phyloP scores from a whole-genome alignment of 768 basidiomycete genomes.

The Favolaschia claudopus region DNA sequence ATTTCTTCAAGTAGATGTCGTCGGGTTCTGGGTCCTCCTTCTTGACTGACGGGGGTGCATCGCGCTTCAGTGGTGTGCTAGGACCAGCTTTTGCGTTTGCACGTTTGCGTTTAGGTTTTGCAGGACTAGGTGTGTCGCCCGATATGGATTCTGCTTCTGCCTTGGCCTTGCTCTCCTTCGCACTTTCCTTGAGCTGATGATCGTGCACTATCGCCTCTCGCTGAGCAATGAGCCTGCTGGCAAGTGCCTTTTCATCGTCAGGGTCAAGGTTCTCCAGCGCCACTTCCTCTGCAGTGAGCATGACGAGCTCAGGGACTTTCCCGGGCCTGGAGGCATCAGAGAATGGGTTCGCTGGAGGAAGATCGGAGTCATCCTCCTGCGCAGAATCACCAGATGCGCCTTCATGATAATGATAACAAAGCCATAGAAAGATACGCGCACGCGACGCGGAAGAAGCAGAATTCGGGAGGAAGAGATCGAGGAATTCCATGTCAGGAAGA shows the following conservation, averaged over 20 bases:
- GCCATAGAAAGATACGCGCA: slow-evolving; percentile 59
- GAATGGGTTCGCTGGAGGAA: slow-evolving; percentile 61
- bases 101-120: slow-evolving; percentile 39
- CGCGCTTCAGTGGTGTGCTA: slow-evolving; percentile 27
- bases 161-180: slow-evolving; percentile 34
- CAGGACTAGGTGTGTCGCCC: slow-evolving; percentile 9
- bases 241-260: slow-evolving; percentile 47
- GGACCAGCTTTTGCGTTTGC: slow-evolving; percentile 27
- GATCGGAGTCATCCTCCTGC: slow-evolving; percentile 49
- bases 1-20: slow-evolving; percentile 27
- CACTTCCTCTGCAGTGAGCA: slow-evolving; percentile 48
- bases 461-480: slow-evolving; percentile 60
- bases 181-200: slow-evolving; percentile 29
- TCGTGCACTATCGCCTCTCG: slow-evolving; percentile 47
- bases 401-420: slow-evolving; percentile 73
- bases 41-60: slow-evolving; percentile 29
- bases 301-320: slow-evolving; percentile 45
- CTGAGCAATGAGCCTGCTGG: slow-evolving; percentile 47
- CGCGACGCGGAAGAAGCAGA: slow-evolving; percentile 55
- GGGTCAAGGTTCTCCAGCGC: slow-evolving; percentile 56
- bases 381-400: slow-evolving; percentile 39
- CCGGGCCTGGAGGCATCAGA: slow-evolving; percentile 51
- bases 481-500: slow-evolving; percentile 49
- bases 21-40: slow-evolving; percentile 37
- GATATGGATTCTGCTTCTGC: neutral